phyloP scores from a whole-genome alignment of 345 rosid genomes.

The Diplotaxis tenuifolia region DNA sequence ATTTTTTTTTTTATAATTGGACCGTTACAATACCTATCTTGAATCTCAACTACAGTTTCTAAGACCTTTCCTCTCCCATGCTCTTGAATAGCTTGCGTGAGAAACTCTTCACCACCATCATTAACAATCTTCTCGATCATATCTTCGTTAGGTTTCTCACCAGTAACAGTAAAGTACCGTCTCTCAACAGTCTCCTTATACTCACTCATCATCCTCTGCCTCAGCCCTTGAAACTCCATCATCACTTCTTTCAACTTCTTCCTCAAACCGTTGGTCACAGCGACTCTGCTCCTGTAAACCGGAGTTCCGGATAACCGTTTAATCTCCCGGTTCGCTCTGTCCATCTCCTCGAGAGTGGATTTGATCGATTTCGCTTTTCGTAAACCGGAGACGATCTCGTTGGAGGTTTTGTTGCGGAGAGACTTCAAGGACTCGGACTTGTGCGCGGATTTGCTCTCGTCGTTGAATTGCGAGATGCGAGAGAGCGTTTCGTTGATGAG shows the following conservation, averaged over 20 bases:
- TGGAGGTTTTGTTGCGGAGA: conserved; percentile 61
- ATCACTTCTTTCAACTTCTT: conserved; percentile 84
- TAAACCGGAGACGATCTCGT: conserved; percentile 62
- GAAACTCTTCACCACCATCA: conserved; percentile 76
- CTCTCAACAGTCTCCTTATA: conserved; percentile 84
- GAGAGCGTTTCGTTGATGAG: conserved; percentile 59
- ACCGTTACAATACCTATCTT: conserved; percentile 51
- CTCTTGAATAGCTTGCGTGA: conserved; percentile 73
- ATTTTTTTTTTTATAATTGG: no score
- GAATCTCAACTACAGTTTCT: conserved; percentile 93
- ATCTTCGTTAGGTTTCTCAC: conserved; percentile 78
- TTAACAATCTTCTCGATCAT: conserved; percentile 78
- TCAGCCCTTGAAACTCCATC: conserved; percentile 88
- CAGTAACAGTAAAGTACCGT: conserved; percentile 92
- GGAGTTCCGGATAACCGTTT: conserved; percentile 83
- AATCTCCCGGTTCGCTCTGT: conserved; percentile 68
- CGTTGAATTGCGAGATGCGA: conserved; percentile 62
- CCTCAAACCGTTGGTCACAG: conserved; percentile 77
- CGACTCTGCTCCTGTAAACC: conserved; percentile 69
- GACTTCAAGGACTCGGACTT: conserved; percentile 69
- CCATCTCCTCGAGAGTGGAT: conserved; percentile 84
- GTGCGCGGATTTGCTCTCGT: conserved; percentile 80
- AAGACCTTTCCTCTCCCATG: conserved; percentile 85
- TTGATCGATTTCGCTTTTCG: conserved; percentile 60
- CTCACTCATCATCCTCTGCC: conserved; percentile 93